phyloP scores from a whole-genome alignment of 257 asterid genomes.

The Thymus mandschuricus region DNA sequence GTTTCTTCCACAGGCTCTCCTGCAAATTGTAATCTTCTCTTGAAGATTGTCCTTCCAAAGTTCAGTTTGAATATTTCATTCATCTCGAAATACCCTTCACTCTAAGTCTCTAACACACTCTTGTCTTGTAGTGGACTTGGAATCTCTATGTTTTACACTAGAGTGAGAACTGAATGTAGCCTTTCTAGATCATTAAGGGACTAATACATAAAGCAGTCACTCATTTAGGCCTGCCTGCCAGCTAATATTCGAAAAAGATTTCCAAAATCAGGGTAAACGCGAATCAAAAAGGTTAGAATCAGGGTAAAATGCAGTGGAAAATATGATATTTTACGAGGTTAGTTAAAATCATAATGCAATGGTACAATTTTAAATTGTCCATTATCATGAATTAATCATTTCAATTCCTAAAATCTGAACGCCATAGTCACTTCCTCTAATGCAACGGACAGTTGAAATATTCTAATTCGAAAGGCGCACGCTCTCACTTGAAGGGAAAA shows the following conservation, averaged over 20 bases:
- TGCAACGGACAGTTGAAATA: background rate
- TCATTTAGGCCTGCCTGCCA: background rate
- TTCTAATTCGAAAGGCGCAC: background rate
- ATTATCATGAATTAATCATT: background rate
- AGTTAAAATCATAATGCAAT: no score
- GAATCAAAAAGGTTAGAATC: no score
- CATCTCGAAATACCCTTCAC: background rate
- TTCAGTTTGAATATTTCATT: background rate
- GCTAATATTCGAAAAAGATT: background rate
- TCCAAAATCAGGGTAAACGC: background rate
- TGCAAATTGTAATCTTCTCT: background rate
- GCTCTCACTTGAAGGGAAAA: background rate
- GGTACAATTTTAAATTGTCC: background rate
- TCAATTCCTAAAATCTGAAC: background rate
- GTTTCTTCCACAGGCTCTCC: background rate
- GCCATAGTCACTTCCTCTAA: background rate
- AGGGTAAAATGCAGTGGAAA: background rate
- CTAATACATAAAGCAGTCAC: background rate
- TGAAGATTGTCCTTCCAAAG: background rate
- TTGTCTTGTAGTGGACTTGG: background rate
- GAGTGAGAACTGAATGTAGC: background rate
- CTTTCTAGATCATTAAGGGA: background rate
- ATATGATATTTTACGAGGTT: no score
- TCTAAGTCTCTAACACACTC: background rate
- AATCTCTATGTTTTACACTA: slow-evolving; percentile 5